Percentiles rank a stretch among this genome's conserved stretches.
phyloP scores from a whole-genome alignment of 139 green algal genomes.

The Dunaliella sp. region DNA sequence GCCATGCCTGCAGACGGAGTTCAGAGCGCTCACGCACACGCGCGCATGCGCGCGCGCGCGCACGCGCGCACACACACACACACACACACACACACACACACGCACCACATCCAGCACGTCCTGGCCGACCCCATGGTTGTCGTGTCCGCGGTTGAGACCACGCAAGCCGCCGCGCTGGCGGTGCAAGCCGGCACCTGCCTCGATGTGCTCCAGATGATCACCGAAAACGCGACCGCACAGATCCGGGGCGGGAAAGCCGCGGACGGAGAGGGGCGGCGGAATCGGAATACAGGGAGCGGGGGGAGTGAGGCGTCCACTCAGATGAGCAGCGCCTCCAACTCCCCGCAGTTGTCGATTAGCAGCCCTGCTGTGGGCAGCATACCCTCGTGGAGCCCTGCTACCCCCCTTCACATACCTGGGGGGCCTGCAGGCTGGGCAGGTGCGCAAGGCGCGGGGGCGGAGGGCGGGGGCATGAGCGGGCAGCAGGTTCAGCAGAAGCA shows the following conservation, averaged over 20 bases:
- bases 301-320: too few relatives aligned
- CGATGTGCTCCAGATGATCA: conserved; percentile 16
- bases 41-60: not conserved
- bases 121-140: not conserved
- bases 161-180: not conserved
- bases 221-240: conserved; percentile 4
- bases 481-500: not conserved
- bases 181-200: conserved; percentile 4
- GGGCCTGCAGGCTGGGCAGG: too few relatives aligned
- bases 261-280: not conserved
- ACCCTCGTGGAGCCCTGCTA: too few relatives aligned
- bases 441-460: too few relatives aligned
- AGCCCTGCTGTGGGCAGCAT: too few relatives aligned
- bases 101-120: not conserved
- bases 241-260: not conserved
- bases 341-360: not conserved
- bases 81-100: not conserved
- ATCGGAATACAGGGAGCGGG: not conserved
- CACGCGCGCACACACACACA: not conserved
- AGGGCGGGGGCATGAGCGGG: not conserved
- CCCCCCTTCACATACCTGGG: too few relatives aligned
- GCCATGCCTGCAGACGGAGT: not conserved
- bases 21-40: not conserved
- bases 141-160: not conserved
- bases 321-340: not conserved